Evolutionary conservation across 2,329 filamentous ascomycete species (phyloP).

Genomic region (Cadophora malorum): DNA sequence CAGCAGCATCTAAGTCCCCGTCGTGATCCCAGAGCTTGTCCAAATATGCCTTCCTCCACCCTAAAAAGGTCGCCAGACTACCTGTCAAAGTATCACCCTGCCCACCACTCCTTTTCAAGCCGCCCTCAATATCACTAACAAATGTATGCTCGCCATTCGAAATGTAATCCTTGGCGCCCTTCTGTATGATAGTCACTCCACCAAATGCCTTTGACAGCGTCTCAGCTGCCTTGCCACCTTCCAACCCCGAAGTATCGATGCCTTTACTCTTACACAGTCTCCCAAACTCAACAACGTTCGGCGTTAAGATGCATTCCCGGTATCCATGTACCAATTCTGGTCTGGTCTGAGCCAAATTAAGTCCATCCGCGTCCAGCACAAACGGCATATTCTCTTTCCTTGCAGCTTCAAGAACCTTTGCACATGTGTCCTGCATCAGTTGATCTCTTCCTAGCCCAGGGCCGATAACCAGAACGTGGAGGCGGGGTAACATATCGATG

Average conservation of each 20-base stretch:
- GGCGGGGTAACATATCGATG: conserved; percentile 79
- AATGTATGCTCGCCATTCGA: conserved; percentile 80
- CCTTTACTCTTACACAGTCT: conserved; percentile 78
- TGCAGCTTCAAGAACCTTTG: conserved; percentile 79
- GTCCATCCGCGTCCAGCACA: conserved; percentile 89
- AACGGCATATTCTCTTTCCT: conserved; percentile 75
- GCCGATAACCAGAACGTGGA: conserved; percentile 92
- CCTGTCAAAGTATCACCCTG: conserved; percentile 97
- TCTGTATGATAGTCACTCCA: conserved; percentile 91
- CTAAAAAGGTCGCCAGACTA: conserved; percentile 84
- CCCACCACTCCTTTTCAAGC: conserved; percentile 87
- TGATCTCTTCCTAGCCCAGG: conserved; percentile 89
- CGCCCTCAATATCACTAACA: conserved; percentile 78
- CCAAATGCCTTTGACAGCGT: conserved; percentile 75
- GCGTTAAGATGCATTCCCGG: conserved; percentile 84
- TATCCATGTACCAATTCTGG: conserved; percentile 84
- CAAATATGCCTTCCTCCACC: conserved; percentile 86
- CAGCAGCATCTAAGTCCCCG: conserved; percentile 56
- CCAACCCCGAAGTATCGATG: conserved; percentile 60
- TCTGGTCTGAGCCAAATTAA: conserved; percentile 76
- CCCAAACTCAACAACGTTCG: conserved; percentile 92
- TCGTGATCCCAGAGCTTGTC: conserved; percentile 78
- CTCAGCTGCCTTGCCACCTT: conserved; percentile 58
- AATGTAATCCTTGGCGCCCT: conserved; percentile 83
- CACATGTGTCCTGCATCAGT: conserved; percentile 87